Evolutionary conservation across 2,329 filamentous ascomycete species (phyloP), one percentile per base, ranked within the genome.

Genomic region (Monilinia vaccinii-corymbosi): DNA sequence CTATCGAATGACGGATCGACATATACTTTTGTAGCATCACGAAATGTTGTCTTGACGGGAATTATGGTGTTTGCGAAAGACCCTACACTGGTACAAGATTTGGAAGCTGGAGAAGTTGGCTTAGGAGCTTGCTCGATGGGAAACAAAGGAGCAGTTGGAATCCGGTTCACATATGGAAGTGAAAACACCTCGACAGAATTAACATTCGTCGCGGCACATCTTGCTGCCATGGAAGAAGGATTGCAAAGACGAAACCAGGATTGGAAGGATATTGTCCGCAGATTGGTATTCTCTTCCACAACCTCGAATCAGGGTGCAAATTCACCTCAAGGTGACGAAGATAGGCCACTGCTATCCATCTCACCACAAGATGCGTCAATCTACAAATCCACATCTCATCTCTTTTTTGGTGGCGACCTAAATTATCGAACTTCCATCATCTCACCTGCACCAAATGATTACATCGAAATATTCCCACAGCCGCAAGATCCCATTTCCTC

Each of bases 141-240:
- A 18, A 97, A 97, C 74, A 99, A 99, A 75, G 94, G 93, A 34
- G 93, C 91, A 4, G 88, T 96, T 0, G 94, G 88, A 0, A 79
- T 93, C 62, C 81, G 91, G 38, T 74, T 94, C 47, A 79, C 83
- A 16, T 87, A 89, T 68, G 69, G 73, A 7, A 68, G 65, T 34
- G 66, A 64, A 11, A 68, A 67, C 23, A 70, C 64, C 52, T 76
- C 76, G 5, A 81, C 87, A 31, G 83, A 89, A 68, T 73, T 97
- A 59, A 96, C 91, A 0, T 94, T 97, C 71, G 86, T 96, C 45
- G 85, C 89, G 44, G 89, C 91, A 14, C 94, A 99, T 73, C 77
- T 97, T 60, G 90, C 92, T 0, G 88, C 93, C 8, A 90, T 91
- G 83, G 94, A 99, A 74, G 83, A 84, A 75, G 88, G 86, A 49